These are phyloP conservation scores for Maudiozyma serrabonitensis DNA, from an alignment of 805 yeast species.

Conservation along the genomic window DNA sequence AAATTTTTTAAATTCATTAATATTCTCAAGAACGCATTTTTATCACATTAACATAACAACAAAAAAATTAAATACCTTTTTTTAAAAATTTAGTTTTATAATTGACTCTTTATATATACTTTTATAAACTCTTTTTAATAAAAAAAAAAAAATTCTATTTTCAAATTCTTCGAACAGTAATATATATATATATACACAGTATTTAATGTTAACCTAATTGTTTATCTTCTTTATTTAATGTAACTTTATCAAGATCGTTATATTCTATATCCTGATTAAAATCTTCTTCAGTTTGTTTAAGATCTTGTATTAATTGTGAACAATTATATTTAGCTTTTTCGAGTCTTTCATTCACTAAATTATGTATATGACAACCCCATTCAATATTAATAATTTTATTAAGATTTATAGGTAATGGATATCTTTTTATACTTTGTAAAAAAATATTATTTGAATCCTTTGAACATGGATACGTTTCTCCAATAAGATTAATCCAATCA, in stretches of 20 bases:
- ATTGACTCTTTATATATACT: background rate
- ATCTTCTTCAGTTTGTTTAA: conserved; percentile 52
- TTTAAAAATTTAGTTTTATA: background rate
- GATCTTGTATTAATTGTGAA: conserved; percentile 41
- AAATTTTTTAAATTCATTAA: background rate
- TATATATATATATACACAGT: background rate
- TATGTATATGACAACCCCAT: conserved; percentile 96
- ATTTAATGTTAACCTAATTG: conserved; percentile 9
- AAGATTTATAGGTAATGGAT: conserved; percentile 79
- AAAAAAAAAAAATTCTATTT: background rate
- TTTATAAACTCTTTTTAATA: background rate
- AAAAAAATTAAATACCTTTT: background rate
- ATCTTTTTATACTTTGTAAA: conserved; percentile 48
- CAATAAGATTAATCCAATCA: conserved; percentile 60
- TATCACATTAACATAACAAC: no score
- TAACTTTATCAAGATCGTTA: conserved; percentile 8
- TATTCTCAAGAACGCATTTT: background rate
- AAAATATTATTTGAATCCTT: conserved; percentile 74
- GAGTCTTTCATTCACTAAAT: conserved; percentile 76
- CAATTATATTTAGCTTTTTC: conserved; percentile 86
- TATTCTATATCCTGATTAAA: background rate
- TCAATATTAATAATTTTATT: conserved; percentile 70
- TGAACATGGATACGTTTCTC: conserved; percentile 91
- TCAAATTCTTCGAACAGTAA: no score
- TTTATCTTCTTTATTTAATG: conserved; percentile 10